Conservation (phyloP, 2,329 filamentous ascomycete genomes). For the Fusarium compactum region DNA sequence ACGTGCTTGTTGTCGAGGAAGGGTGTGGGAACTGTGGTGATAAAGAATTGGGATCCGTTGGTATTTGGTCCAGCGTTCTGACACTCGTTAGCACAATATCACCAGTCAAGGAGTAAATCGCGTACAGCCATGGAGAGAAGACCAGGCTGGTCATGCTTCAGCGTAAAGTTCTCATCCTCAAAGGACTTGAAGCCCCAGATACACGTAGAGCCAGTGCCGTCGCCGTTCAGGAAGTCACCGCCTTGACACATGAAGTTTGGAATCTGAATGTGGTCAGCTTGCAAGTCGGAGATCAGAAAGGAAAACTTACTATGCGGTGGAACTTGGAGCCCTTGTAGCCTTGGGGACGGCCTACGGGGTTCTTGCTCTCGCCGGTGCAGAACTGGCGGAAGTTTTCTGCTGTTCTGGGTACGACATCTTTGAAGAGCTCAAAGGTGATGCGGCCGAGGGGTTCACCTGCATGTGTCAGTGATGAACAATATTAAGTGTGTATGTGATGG, state of each 20-base stretch:
- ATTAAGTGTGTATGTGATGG: neutral
- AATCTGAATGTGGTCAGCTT: constrained; percentile 69
- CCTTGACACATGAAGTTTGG: constrained; percentile 98
- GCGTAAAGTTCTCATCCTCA: constrained; percentile 87
- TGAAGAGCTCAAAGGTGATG: constrained; percentile 91
- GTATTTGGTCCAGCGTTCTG: constrained; percentile 92
- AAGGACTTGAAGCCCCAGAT: constrained; percentile 91
- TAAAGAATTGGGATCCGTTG: constrained; percentile 98
- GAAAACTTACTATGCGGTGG: constrained; percentile 83
- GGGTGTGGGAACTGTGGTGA: constrained; percentile 87
- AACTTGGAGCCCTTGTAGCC: constrained; percentile 97
- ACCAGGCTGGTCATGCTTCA: constrained; percentile 83
- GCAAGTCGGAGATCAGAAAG: constrained; percentile 8
- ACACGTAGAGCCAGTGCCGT: constrained; percentile 87
- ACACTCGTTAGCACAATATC: neutral
- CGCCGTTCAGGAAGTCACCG: constrained; percentile 93
- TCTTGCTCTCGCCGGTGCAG: constrained; percentile 93
- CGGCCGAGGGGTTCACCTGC: constrained; percentile 86
- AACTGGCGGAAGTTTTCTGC: constrained; percentile 98
- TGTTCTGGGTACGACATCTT: constrained; percentile 84
- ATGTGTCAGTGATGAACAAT: neutral
- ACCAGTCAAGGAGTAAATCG: constrained; percentile 37
- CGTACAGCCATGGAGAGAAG: constrained; percentile 93
- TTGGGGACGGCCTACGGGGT: constrained; percentile 79
- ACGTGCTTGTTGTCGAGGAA: constrained; percentile 95